Base-by-base conservation (phyloP, 768 basidiomycete species). In the Hortiboletus flavorubellus region DNA sequence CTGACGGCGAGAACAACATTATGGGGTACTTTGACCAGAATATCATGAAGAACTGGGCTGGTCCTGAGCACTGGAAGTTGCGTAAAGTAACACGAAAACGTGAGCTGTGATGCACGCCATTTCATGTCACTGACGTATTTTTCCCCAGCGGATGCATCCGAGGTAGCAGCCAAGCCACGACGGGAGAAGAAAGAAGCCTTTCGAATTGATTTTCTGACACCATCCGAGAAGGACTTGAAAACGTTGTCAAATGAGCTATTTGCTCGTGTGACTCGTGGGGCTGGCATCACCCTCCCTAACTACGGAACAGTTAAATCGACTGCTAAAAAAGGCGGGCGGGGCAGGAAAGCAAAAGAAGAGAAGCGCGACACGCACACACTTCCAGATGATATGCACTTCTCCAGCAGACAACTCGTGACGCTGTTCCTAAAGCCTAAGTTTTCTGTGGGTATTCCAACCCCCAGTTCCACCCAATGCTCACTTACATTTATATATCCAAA, bases 361-460 rank as follows among this genome's bases (percentile, higher is more conserved):
- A 90, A 85, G 67, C 80, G 83, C 26, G 84, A 87, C 55, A 84
- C 88, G 47, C 87, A 91, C 61, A 80, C 84, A 8, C 75, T 98
- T 42, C 97, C 97, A 2, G 94, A 98, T 63, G 97, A 99, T 68
- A 95, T 96, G 89, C 95, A 98, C 70, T 99, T 99, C 71, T 89
- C 89, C 30, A 92, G 87, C 66, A 78, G 86, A 59, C 91, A 97
- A 63, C 79, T 99, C 12, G 83, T 99, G 18, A 87, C 93, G 8
- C 72, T 99, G 47, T 99, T 98, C 78, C 71, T 97, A 66, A 99
- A 99, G 72, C 96, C 96, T 35, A 93, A 93, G 68, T 98, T 95
- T 67, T 86, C 86, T 51, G 93, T 98, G 68, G 46, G 89, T 74
- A 15, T 38, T 41, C 15, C 12, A 29, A 14, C 11, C n/a, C 21